phyloP scores from a whole-genome alignment of 352 stramenopile species.

The Pythium plurisporium region DNA sequence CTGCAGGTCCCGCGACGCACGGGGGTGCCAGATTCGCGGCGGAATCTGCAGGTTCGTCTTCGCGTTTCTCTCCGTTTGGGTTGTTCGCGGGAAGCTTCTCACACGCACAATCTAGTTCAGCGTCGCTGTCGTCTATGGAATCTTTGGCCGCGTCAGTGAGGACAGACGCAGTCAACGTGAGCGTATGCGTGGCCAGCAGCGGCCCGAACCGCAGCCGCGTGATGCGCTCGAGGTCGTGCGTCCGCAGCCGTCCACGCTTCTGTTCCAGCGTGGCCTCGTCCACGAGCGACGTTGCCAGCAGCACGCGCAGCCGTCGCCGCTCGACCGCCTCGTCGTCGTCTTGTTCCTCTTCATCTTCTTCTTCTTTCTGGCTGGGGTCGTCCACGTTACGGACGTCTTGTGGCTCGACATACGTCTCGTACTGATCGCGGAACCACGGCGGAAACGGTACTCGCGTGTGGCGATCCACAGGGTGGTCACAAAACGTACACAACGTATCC shows the following conservation, averaged over 20 bases:
- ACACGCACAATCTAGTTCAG: too few species aligned
- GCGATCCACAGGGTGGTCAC: slow-evolving; percentile 24
- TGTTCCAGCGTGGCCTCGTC: slow-evolving; percentile 20
- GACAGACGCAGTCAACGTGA: not conserved
- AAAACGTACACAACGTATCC: slow-evolving; percentile 44
- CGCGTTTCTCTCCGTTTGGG: not conserved
- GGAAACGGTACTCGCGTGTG: slow-evolving; percentile 46
- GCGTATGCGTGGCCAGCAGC: not conserved
- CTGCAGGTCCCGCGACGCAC: not conserved
- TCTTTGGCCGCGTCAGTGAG: not conserved
- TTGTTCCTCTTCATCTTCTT: not conserved
- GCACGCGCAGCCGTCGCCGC: not conserved
- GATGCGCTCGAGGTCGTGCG: slow-evolving; percentile 8
- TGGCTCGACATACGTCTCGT: slow-evolving; percentile 47
- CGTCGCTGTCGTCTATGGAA: not conserved
- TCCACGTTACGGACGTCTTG: not conserved
- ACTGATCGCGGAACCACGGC: slow-evolving; percentile 68
- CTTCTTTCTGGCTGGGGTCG: not conserved
- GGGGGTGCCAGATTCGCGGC: slow-evolving; percentile 3
- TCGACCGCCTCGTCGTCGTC: not conserved
- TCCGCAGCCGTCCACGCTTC: slow-evolving; percentile 13
- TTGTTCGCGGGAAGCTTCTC: not conserved
- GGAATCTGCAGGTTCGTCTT: slow-evolving; percentile 6
- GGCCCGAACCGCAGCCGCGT: not conserved
- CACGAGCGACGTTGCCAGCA: not conserved